Evolutionary conservation across 2,329 filamentous ascomycete species (phyloP).

Genomic region (Talaromyces sp.): DNA sequence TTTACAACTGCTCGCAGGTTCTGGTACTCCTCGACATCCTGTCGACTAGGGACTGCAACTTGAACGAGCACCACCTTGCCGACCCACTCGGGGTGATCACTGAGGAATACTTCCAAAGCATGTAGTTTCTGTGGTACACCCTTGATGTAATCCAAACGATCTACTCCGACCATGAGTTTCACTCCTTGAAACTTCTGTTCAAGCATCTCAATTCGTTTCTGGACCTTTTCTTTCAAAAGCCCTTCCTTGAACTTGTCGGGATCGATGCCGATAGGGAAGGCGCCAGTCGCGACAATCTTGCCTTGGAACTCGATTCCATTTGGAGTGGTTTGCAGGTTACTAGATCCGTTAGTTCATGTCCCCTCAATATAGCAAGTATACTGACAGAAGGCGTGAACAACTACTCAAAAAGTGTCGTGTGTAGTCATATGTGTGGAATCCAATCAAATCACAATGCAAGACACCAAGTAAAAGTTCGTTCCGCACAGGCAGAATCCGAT

Average conservation of each 20-base stretch:
- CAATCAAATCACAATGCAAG: slow-evolving; percentile 85
- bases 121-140: slow-evolving; percentile 94
- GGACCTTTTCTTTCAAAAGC: slow-evolving; percentile 73
- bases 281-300: slow-evolving; percentile 79
- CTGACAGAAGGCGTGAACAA: slow-evolving; percentile 79
- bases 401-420: slow-evolving; percentile 90
- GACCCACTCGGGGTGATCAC: slow-evolving; percentile 93
- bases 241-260: slow-evolving; percentile 90
- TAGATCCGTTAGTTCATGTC: slow-evolving; percentile 18
- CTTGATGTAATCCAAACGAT: slow-evolving; percentile 95
- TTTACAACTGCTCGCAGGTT: slow-evolving; percentile 91
- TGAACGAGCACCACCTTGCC: slow-evolving; percentile 92
- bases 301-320: slow-evolving; percentile 86
- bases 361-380: background rate
- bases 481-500: slow-evolving; percentile 84
- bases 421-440: slow-evolving; percentile 96
- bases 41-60: slow-evolving; percentile 83
- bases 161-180: slow-evolving; percentile 91
- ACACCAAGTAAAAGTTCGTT: slow-evolving; percentile 80
- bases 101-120: slow-evolving; percentile 88
- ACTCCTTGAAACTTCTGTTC: slow-evolving; percentile 87
- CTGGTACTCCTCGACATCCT: slow-evolving; percentile 95
- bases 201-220: slow-evolving; percentile 75
- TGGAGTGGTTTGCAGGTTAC: slow-evolving; percentile 63
- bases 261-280: slow-evolving; percentile 93